phyloP scores from a whole-genome alignment of 2,329 filamentous ascomycete species.

The Fusarium stilboides region DNA sequence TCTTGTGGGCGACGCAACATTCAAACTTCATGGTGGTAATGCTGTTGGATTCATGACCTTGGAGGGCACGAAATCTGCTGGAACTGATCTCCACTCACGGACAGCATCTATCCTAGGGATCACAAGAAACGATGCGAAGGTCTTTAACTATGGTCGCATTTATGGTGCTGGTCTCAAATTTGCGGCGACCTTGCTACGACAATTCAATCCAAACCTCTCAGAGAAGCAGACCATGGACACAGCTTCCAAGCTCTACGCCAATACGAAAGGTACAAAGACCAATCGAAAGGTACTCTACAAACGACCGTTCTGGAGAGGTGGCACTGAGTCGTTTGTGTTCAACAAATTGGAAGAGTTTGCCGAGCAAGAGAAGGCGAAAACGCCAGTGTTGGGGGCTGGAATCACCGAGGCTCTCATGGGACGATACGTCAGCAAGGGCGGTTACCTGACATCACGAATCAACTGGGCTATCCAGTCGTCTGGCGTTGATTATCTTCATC shows the following conservation, averaged over 20 bases:
- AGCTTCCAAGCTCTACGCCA: constrained; percentile 85
- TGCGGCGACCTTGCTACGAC: constrained; percentile 87
- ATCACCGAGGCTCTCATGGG: constrained; percentile 97
- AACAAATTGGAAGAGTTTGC: constrained; percentile 98
- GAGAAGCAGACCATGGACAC: constrained; percentile 84
- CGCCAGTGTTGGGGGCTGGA: constrained; percentile 91
- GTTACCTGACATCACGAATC: constrained; percentile 95
- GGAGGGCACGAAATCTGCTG: constrained; percentile 93
- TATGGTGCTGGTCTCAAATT: constrained; percentile 98
- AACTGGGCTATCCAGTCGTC: constrained; percentile 99
- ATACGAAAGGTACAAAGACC: constrained; percentile 92
- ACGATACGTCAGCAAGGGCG: constrained; percentile 87
- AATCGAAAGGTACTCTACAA: constrained; percentile 80
- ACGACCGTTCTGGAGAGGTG: constrained; percentile 91
- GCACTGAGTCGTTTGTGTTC: constrained; percentile 97
- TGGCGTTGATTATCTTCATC: constrained; percentile 95
- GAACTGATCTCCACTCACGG: constrained; percentile 94
- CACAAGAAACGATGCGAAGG: constrained; percentile 93
- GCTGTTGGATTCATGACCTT: constrained; percentile 99
- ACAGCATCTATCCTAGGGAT: constrained; percentile 95
- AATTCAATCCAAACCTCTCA: constrained; percentile 90
- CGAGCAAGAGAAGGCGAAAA: constrained; percentile 90
- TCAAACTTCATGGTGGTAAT: constrained; percentile 95
- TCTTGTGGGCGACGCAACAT: constrained; percentile 93
- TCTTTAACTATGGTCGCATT: constrained; percentile 99